A percentile compares a stretch with the other conserved stretches of the same genome.
phyloP scores from a whole-genome alignment of 495 filamentous ascomycete genomes.

The Tuber indicum region DNA sequence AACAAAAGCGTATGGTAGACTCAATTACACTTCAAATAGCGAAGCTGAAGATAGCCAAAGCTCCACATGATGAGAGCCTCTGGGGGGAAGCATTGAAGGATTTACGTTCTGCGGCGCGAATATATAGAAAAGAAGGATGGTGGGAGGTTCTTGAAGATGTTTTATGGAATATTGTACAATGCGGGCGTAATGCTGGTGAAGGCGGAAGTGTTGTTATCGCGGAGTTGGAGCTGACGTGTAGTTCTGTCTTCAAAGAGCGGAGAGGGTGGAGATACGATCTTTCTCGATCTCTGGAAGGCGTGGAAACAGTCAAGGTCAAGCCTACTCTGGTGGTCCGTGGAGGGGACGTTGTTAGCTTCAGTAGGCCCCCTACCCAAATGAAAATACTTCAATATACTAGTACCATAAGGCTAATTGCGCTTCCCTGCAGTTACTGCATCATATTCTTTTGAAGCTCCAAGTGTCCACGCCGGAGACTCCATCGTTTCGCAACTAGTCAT shows the following conservation, averaged over 20 bases:
- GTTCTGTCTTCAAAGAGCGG: slow-evolving; percentile 56
- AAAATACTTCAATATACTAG: not conserved
- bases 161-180: slow-evolving; percentile 65
- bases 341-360: slow-evolving; percentile 62
- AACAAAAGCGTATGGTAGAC: slow-evolving; percentile 34
- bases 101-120: slow-evolving; percentile 57
- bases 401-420: slow-evolving; percentile 14
- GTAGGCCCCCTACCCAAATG: slow-evolving; percentile 45
- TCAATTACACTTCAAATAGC: slow-evolving; percentile 30
- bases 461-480: slow-evolving; percentile 78
- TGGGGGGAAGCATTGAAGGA: slow-evolving; percentile 63
- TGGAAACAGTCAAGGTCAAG: slow-evolving; percentile 51
- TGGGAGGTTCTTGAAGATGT: slow-evolving; percentile 66
- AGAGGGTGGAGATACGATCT: slow-evolving; percentile 66
- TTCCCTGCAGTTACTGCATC: slow-evolving; percentile 53
- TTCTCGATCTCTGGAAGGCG: slow-evolving; percentile 57
- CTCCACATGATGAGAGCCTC: slow-evolving; percentile 28
- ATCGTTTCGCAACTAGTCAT: slow-evolving; percentile 66
- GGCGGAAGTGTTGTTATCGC: slow-evolving; percentile 62
- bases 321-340: slow-evolving; percentile 60
- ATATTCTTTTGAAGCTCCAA: slow-evolving; percentile 64
- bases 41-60: slow-evolving; percentile 29
- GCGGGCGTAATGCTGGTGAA: slow-evolving; percentile 59
- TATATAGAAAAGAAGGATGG: slow-evolving; percentile 65
- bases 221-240: slow-evolving; percentile 72